Conservation (phyloP, 495 filamentous ascomycete species). For the Penicillium soppii region DNA sequence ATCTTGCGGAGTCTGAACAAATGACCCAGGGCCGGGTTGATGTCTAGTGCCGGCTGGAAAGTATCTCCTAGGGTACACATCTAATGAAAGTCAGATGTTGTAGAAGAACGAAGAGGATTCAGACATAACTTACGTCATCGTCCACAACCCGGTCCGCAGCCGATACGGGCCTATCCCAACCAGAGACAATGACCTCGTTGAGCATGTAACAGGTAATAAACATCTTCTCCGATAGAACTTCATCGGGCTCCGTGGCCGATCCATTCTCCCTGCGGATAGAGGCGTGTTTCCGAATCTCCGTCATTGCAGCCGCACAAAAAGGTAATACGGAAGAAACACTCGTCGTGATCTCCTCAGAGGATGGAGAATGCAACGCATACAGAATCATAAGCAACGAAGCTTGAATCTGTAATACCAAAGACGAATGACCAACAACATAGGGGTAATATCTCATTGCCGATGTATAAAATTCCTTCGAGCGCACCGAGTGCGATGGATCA, state of each 20-base stretch:
- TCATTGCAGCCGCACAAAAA: constrained; percentile 32
- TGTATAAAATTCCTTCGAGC: constrained; percentile 26
- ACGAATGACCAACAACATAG: constrained; percentile 26
- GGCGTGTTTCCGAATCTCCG: constrained; percentile 25
- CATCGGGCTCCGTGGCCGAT: constrained; percentile 8
- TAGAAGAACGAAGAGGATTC: not conserved
- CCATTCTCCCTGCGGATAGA: constrained; percentile 12
- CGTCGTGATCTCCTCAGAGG: constrained; percentile 30
- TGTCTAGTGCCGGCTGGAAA: constrained; percentile 20
- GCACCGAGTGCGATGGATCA: constrained; percentile 20
- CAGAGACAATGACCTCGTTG: constrained; percentile 33
- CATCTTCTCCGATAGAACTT: constrained; percentile 27
- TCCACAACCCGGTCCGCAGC: constrained; percentile 27
- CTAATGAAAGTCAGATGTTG: constrained; percentile 11
- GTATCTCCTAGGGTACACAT: constrained; percentile 27
- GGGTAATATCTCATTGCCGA: constrained; percentile 32
- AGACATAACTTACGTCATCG: constrained; percentile 26
- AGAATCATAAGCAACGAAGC: constrained; percentile 34
- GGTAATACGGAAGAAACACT: constrained; percentile 32
- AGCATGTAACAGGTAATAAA: constrained; percentile 39
- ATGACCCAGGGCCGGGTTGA: constrained; percentile 26
- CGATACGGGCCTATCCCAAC: constrained; percentile 33
- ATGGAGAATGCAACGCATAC: constrained; percentile 35
- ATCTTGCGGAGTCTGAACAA: constrained; percentile 34
- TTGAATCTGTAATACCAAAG: constrained; percentile 32